phyloP scores from a whole-genome alignment of 1,284 basidiomycete genomes.

The Dichomitus squalens region DNA sequence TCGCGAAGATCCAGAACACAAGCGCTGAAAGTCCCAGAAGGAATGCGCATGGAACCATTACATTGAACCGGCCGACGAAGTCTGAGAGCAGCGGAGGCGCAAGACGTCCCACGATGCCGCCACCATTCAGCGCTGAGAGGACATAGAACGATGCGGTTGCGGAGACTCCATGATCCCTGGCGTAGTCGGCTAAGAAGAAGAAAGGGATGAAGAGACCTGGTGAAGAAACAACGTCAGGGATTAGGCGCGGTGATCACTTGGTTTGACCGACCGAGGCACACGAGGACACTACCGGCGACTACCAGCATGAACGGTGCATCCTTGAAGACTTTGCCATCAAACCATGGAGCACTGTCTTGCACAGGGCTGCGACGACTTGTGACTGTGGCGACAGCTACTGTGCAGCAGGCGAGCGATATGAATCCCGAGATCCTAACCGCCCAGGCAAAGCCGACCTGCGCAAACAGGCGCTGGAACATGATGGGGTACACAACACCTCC shows the following conservation, averaged over 20 bases:
- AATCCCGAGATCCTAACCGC: slow-evolving; percentile 29
- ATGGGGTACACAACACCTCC: slow-evolving; percentile 30
- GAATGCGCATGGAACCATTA: slow-evolving; percentile 54
- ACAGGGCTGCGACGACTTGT: slow-evolving; percentile 31
- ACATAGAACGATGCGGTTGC: slow-evolving; percentile 35
- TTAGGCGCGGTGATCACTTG: not conserved
- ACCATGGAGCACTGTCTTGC: slow-evolving; percentile 12
- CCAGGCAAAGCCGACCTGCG: slow-evolving; percentile 29
- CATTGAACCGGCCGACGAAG: slow-evolving; percentile 42
- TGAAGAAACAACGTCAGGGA: not conserved
- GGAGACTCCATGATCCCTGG: slow-evolving; percentile 10
- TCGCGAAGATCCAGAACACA: slow-evolving; percentile 23
- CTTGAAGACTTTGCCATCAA: slow-evolving; percentile 31
- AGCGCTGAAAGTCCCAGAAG: slow-evolving; percentile 40
- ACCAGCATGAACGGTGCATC: slow-evolving; percentile 34
- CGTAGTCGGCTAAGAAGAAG: slow-evolving; percentile 28
- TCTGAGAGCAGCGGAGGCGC: slow-evolving; percentile 64
- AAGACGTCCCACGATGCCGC: slow-evolving; percentile 57
- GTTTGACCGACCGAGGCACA: slow-evolving; percentile 27
- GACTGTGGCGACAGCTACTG: slow-evolving; percentile 41
- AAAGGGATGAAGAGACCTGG: slow-evolving; percentile 55
- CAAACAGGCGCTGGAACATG: slow-evolving; percentile 27
- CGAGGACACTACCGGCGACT: slow-evolving; percentile 29
- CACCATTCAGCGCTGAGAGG: slow-evolving; percentile 62
- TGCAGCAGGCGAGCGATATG: slow-evolving; percentile 17